Evolutionary conservation across 2,329 filamentous ascomycete species (phyloP).

Genomic region (Ophiostoma himal-ulmi): DNA sequence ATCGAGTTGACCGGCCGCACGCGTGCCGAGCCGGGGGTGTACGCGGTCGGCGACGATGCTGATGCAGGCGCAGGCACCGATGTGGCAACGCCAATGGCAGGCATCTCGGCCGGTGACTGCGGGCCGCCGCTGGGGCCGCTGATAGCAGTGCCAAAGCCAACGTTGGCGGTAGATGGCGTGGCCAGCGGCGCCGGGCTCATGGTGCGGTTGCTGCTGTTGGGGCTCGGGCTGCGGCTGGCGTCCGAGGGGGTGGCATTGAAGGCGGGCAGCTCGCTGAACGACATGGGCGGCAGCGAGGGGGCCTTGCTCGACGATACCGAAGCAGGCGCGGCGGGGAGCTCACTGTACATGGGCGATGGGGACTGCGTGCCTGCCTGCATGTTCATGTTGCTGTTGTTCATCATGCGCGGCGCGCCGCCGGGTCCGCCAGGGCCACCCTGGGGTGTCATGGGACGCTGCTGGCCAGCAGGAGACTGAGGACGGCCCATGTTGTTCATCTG

Average conservation of each 20-base stretch:
- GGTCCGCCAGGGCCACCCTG: constrained; percentile 29
- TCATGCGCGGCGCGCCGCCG: constrained; percentile 29
- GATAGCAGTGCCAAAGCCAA: constrained; percentile 29
- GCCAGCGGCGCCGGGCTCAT: constrained; percentile 30
- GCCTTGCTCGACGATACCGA: background rate
- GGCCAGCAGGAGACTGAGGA: constrained; percentile 24
- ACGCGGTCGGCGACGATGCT: constrained; percentile 40
- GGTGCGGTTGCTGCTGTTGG: constrained; percentile 7
- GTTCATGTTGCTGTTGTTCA: constrained; percentile 27
- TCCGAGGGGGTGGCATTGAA: background rate
- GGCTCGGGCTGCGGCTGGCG: constrained; percentile 13
- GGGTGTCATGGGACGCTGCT: constrained; percentile 25
- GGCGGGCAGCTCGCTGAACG: constrained; percentile 10
- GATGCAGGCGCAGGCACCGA: constrained; percentile 32
- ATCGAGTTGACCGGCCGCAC: constrained; percentile 36
- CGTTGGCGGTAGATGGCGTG: constrained; percentile 30
- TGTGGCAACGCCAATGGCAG: constrained; percentile 47
- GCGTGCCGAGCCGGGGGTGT: constrained; percentile 30
- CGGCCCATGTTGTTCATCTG: constrained; percentile 14
- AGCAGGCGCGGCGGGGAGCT: constrained; percentile 28
- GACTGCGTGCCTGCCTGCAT: constrained; percentile 36
- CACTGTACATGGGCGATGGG: constrained; percentile 30
- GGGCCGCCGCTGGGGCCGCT: constrained; percentile 25
- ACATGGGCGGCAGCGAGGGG: constrained; percentile 15
- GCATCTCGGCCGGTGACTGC: constrained; percentile 32